A percentile compares a stretch with the other conserved stretches of the same genome.
Evolutionary conservation across 208 protist genomes (phyloP).

Genomic region (Trypanosoma boissoni): DNA sequence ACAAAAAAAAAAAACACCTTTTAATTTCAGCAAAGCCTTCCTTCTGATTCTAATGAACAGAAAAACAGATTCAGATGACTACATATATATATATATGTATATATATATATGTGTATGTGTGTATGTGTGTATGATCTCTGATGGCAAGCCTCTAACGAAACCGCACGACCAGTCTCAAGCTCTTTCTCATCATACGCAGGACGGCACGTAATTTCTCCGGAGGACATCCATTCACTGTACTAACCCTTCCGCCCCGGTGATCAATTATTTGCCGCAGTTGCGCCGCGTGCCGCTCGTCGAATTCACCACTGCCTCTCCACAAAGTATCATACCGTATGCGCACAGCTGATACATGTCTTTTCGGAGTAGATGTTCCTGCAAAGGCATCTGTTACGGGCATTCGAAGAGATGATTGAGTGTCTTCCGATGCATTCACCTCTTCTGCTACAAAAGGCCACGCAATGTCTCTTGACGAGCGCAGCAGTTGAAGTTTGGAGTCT

Average conservation of each 20-base stretch:
- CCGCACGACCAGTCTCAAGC: constrained; percentile 20
- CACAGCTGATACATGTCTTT: neutral
- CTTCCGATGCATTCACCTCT: neutral
- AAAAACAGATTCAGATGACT: neutral
- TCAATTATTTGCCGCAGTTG: constrained; percentile 9
- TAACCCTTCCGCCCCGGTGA: neutral
- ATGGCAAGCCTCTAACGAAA: constrained; percentile 12
- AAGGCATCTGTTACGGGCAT: neutral
- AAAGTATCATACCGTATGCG: neutral
- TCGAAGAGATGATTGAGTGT: too few species aligned
- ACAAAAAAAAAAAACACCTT: neutral
- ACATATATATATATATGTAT: constrained; percentile 1
- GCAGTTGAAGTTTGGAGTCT: constrained; percentile 18
- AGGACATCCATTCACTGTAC: constrained; percentile 24
- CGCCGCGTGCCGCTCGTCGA: constrained; percentile 12
- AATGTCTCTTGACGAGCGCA: constrained; percentile 18
- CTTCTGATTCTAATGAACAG: neutral
- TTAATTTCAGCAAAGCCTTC: neutral
- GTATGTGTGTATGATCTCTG: neutral
- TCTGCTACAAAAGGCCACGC: constrained; percentile 23
- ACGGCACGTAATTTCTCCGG: constrained; percentile 16
- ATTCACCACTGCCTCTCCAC: neutral
- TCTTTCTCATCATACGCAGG: constrained; percentile 1
- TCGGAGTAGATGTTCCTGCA: neutral
- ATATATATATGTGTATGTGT: neutral